Conservation (phyloP, 805 yeast species). For the Saccharomyces mikatae region DNA sequence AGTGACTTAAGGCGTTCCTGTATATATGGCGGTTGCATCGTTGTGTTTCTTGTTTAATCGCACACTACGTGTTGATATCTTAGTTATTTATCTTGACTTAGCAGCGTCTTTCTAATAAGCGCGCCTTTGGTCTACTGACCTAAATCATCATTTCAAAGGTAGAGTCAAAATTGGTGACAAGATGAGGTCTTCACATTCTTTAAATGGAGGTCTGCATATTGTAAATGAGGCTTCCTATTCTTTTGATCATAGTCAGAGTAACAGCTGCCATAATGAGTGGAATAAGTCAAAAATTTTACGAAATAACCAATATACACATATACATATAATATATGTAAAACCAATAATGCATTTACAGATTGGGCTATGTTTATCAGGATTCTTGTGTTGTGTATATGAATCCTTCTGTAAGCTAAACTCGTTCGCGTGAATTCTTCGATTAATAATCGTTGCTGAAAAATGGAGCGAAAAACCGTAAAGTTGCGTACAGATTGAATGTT, state of each 20-base stretch:
- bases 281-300: background rate
- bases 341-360: background rate
- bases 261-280: background rate
- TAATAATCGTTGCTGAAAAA: background rate
- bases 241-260: background rate
- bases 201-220: background rate
- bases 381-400: background rate
- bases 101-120: background rate
- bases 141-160: background rate
- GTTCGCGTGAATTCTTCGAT: background rate
- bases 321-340: background rate
- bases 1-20: constrained; percentile 24
- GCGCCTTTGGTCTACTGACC: background rate
- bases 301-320: background rate
- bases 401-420: background rate
- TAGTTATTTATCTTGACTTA: background rate
- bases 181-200: background rate
- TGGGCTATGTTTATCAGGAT: background rate
- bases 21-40: constrained; percentile 26
- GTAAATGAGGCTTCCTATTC: background rate
- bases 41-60: background rate
- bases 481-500: background rate
- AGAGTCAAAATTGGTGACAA: background rate
- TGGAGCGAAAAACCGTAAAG: background rate
- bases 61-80: background rate